Percentiles rank a stretch among this genome's conserved stretches.
Conservation (phyloP, 371 early-diverging fungal species). For the Entomophthora muscae region DNA sequence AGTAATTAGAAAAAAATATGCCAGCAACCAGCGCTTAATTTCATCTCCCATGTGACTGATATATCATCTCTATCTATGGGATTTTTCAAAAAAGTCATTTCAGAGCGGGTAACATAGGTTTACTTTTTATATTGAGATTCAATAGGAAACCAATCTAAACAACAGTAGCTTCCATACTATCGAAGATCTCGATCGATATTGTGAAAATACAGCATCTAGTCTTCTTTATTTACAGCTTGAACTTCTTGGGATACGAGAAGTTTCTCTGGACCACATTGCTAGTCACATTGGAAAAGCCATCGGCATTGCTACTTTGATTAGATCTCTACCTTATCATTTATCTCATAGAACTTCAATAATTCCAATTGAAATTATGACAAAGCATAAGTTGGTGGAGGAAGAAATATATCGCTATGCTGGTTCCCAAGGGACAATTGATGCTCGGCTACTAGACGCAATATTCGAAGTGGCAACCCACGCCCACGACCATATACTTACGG, state of each 20-base stretch:
- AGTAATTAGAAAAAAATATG: neutral
- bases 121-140: neutral
- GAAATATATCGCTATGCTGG: neutral
- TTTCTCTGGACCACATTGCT: neutral
- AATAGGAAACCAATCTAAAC: neutral
- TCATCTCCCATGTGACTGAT: neutral
- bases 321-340: neutral
- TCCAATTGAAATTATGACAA: neutral
- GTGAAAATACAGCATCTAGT: neutral
- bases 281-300: conserved; percentile 6
- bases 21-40: neutral
- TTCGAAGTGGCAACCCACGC: neutral
- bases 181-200: neutral
- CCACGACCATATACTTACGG: neutral
- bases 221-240: neutral
- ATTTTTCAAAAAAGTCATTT: conserved; percentile 1
- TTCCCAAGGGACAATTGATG: too few relatives aligned
- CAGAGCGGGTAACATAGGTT: neutral
- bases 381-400: neutral
- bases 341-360: neutral
- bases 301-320: neutral
- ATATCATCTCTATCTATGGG: neutral
- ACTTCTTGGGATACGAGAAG: neutral
- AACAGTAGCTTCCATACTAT: neutral
- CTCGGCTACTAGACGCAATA: neutral